Conservation (phyloP, 2,329 filamentous ascomycete genomes). For the Alternaria angustiovoidea region DNA sequence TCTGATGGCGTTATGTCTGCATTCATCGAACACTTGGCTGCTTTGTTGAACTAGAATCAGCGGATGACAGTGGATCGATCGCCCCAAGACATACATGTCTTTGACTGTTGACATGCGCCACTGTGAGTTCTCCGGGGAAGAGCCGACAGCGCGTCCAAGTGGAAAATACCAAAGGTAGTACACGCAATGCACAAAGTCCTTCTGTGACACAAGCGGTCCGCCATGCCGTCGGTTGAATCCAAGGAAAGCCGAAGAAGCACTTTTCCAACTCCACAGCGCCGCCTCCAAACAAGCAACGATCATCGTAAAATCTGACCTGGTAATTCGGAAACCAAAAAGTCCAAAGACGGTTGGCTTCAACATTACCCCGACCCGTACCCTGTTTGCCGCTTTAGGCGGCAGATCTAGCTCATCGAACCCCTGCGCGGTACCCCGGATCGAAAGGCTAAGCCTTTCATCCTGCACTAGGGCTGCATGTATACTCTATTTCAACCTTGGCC, state of each 20-base stretch:
- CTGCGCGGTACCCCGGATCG: slow-evolving; percentile 22
- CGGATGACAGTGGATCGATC: slow-evolving; percentile 1
- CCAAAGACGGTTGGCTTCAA: slow-evolving; percentile 12
- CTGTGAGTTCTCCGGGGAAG: background rate
- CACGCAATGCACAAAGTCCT: slow-evolving; percentile 4
- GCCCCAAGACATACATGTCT: background rate
- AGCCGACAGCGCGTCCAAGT: slow-evolving; percentile 21
- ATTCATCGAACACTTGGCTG: slow-evolving; percentile 28
- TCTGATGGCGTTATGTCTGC: slow-evolving; percentile 25
- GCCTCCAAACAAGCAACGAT: slow-evolving; percentile 38
- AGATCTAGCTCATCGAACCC: slow-evolving; percentile 24
- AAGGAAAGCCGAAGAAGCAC: slow-evolving; percentile 18
- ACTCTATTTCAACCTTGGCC: slow-evolving; percentile 43
- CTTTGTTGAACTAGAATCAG: slow-evolving; percentile 18
- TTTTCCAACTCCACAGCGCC: slow-evolving; percentile 19
- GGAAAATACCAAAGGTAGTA: slow-evolving; percentile 4
- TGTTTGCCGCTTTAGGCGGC: slow-evolving; percentile 29
- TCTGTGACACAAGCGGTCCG: slow-evolving; percentile 37
- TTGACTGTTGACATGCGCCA: background rate
- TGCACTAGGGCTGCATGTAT: slow-evolving; percentile 37
- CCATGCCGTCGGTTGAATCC: slow-evolving; percentile 42
- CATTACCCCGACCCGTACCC: slow-evolving; percentile 7
- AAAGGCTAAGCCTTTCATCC: slow-evolving; percentile 25
- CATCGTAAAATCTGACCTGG: slow-evolving; percentile 23
- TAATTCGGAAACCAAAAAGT: slow-evolving; percentile 14